These are phyloP conservation scores for Kwoniella mangroviensis DNA, from an alignment of 768 basidiomycete species.

Conservation along the genomic window DNA sequence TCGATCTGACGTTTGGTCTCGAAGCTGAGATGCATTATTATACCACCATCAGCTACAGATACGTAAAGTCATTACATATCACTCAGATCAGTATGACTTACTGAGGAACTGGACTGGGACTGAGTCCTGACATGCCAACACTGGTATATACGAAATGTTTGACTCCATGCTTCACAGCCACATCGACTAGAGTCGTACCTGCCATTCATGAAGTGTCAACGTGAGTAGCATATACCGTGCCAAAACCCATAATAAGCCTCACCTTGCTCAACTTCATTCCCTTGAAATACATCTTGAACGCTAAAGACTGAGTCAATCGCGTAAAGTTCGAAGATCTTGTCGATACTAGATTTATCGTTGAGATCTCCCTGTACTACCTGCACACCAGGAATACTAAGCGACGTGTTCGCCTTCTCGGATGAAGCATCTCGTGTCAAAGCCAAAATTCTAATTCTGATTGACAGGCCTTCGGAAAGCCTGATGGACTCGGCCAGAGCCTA, in stretches of 20 bases:
- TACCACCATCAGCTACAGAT: background rate
- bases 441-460: background rate
- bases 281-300: slow-evolving; percentile 6
- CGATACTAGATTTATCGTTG: background rate
- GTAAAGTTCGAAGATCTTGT: background rate
- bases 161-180: background rate
- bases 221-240: background rate
- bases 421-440: slow-evolving; percentile 3
- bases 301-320: background rate
- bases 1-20: slow-evolving; percentile 13
- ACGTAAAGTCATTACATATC: background rate
- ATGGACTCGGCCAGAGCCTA: background rate
- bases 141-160: slow-evolving; percentile 8
- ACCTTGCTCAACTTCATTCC: slow-evolving; percentile 11
- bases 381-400: background rate
- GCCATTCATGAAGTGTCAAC: background rate
- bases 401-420: slow-evolving; percentile 1
- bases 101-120: slow-evolving; percentile 1
- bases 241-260: background rate
- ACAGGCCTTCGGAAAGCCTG: background rate
- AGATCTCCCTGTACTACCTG: slow-evolving; percentile 3
- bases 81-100: background rate
- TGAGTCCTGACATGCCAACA: background rate
- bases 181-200: slow-evolving; percentile 1
- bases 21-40: background rate